Evolutionary conservation across 148 eudicot genomes (phyloP).

Genomic region (Dysphania ambrosioides): DNA sequence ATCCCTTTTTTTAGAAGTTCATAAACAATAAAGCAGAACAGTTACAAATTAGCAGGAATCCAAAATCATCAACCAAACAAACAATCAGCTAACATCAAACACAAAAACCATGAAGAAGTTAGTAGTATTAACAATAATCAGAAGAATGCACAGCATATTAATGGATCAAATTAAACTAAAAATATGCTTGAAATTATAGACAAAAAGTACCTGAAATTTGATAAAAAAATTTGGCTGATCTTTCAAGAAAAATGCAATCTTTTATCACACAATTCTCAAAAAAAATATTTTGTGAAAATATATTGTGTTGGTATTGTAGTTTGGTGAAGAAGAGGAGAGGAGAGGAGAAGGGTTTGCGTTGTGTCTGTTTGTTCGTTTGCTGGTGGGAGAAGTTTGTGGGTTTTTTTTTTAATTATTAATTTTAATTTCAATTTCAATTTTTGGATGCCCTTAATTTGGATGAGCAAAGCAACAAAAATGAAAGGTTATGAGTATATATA

Average conservation of each 20-base stretch:
- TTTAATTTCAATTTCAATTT: no score
- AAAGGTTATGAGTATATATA: no score
- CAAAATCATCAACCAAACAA: neutral
- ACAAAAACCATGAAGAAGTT: slow-evolving; percentile 8
- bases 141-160: slow-evolving; percentile 14
- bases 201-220: slow-evolving; percentile 25
- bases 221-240: no score
- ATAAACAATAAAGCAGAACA: slow-evolving; percentile 3
- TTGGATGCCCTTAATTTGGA: slow-evolving; percentile 3
- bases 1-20: neutral
- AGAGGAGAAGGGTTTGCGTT: neutral
- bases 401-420: no score
- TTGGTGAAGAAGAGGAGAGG: slow-evolving; percentile 18
- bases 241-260: no score
- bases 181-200: slow-evolving; percentile 8
- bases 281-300: no score
- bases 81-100: no score
- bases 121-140: neutral
- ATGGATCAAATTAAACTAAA: slow-evolving; percentile 18
- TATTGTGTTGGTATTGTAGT: no score
- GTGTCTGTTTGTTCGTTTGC: slow-evolving; percentile 17
- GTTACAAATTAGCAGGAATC: neutral
- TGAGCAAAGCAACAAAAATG: no score
- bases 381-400: slow-evolving; percentile 13
- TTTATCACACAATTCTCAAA: no score